These are phyloP conservation scores for Pilobolus umbonatus DNA, from an alignment of 192 early-diverging fungal species.

Conservation along the genomic window DNA sequence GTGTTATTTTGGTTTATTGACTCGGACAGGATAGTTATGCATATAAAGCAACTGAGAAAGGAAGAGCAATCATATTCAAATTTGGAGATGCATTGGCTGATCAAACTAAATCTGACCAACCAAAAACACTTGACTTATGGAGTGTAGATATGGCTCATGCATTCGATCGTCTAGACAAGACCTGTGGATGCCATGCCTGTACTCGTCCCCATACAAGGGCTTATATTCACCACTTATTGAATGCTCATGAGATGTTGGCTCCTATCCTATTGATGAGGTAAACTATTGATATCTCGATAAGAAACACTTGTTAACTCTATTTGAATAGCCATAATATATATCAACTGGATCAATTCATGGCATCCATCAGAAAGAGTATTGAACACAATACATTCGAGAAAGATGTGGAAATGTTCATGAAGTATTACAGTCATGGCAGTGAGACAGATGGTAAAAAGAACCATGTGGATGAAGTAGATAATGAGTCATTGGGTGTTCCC, in stretches of 20 bases:
- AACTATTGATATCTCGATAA: neutral
- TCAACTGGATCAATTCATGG: conserved; percentile 27
- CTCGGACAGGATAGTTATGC: conserved; percentile 61
- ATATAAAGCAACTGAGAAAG: conserved; percentile 57
- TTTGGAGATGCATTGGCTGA: conserved; percentile 27
- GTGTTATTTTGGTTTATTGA: no score
- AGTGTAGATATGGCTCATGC: conserved; percentile 49
- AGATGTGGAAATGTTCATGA: conserved; percentile 20
- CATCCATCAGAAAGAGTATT: conserved; percentile 23
- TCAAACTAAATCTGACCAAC: neutral
- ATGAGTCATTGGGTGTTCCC: conserved; percentile 20
- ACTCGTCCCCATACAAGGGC: conserved; percentile 56
- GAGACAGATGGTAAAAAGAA: conserved; percentile 21
- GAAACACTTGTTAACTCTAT: neutral
- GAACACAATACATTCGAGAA: conserved; percentile 19
- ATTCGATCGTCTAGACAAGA: conserved; percentile 55
- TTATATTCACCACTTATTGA: conserved; percentile 71
- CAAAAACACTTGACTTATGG: conserved; percentile 51
- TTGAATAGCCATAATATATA: conserved; percentile 30
- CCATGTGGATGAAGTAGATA: conserved; percentile 26
- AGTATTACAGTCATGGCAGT: conserved; percentile 21
- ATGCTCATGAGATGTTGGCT: conserved; percentile 73
- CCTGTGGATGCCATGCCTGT: conserved; percentile 66
- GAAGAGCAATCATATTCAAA: conserved; percentile 57
- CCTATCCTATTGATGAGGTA: conserved; percentile 69